Base-by-base conservation (phyloP, 768 basidiomycete genomes). In the Russula foetens region DNA sequence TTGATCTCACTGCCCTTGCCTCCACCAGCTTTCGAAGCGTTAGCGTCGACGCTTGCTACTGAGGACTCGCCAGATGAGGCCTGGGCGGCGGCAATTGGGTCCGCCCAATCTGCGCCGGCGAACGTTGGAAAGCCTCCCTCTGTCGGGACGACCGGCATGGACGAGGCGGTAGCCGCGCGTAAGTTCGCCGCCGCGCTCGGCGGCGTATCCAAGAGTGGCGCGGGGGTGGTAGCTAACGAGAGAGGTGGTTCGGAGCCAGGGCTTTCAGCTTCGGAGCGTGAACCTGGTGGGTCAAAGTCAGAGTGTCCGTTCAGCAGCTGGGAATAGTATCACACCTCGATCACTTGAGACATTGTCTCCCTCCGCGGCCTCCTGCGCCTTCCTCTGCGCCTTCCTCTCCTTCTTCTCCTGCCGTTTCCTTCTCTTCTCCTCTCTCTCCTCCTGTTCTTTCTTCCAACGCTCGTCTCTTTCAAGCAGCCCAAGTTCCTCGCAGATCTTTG, bases 401-500 rank as follows among this genome's bases (percentile, higher is more conserved):
- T 21, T 26, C 19, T 1, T 15, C 15, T n/a, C 38, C 11, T 31
- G 6, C 23, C 46, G 21, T 21, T 9, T 28, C 23, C 11, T 43
- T 28, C 15, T 55, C 17, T 49, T 41, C 41, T 53, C 33, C 7
- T 29, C 38, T n/a, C 64, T n/a, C 46, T 48, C 26, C 24, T 52
- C 31, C 15, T 17, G 26, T 47, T 59, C 56, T 14, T 21, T 24
- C 50, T 14, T n/a, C 24, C 6, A 9, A 15, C 62, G 53, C 9
- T 17, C 11, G 9, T 52, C 54, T 2, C n/a, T 15, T 21, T 59
- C 51, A 12, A 47, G 0, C 5, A 7, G 23, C 38, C 31, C 54
- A 6, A 33, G 44, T 35, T 17, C 58, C 41, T 50, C 26, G 62
- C 64, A 65, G 8, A 65, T 59, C 0, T 58, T 58, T 4, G 43